phyloP scores from a whole-genome alignment of 179 eudicot species.

The Pouteria campechiana region DNA sequence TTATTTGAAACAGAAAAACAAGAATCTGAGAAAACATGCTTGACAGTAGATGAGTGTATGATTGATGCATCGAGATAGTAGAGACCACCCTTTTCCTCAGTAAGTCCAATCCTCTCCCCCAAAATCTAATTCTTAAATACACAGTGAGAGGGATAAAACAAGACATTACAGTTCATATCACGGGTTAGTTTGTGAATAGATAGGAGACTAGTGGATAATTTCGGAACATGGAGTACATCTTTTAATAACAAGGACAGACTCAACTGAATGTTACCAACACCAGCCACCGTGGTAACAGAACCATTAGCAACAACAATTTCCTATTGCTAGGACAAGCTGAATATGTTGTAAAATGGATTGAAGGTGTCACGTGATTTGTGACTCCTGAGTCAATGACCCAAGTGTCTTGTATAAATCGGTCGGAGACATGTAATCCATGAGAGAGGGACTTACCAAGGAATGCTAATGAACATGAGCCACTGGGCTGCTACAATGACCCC shows the following conservation, averaged over 20 bases:
- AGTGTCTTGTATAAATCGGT: background rate
- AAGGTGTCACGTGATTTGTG: constrained; percentile 3
- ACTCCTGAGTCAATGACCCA: constrained; percentile 5
- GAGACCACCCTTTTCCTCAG: background rate
- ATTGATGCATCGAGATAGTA: background rate
- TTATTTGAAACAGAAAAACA: background rate
- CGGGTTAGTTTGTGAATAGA: background rate
- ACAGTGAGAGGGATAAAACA: background rate
- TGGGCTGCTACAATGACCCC: background rate
- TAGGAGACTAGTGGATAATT: background rate
- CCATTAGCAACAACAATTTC: constrained; percentile 1
- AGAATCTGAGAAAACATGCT: no score
- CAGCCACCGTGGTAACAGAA: background rate
- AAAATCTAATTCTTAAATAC: background rate
- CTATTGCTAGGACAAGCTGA: background rate
- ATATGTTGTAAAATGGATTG: constrained; percentile 5
- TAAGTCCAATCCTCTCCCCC: constrained; percentile 5
- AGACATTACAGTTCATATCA: background rate
- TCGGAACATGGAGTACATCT: no score
- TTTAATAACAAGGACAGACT: background rate
- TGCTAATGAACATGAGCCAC: background rate
- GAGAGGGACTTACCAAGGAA: background rate
- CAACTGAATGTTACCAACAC: background rate
- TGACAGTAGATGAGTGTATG: no score
- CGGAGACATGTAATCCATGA: constrained; percentile 4